Base-by-base conservation (phyloP, 2,329 filamentous ascomycete species). In the Xylaria arbuscula region DNA sequence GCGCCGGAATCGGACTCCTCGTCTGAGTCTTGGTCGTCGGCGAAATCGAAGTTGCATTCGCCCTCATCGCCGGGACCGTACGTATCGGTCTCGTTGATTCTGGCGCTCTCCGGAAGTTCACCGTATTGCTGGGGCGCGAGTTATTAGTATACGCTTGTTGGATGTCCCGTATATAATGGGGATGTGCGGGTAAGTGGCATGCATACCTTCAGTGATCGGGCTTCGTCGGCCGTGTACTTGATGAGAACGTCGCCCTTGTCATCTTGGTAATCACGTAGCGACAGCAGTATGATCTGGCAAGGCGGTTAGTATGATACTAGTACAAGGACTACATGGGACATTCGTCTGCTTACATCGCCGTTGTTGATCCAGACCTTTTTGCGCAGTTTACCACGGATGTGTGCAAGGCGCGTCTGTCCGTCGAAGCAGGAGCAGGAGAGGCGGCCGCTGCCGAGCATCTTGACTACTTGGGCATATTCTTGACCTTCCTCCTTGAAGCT, bases 321-420 rank as follows among this genome's bases (percentile, higher is more conserved):
- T 4, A 19, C 5, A 47, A 10, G 36, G 17, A 17, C 13, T 1
- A 11, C 13, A 9, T 34, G 34, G n/a, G 34, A 36, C 15, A 7
- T 45, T 10, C 5, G n/a, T 57, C 24, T 48, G 40, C 70, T 66
- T 64, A 72, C 85, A 38, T 72, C 70, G 48, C 70, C 70, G 68
- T 97, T 94, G 88, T 97, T 98, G 88, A 98, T 98, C 94, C 94
- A 98, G 83, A 98, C 96, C 89, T 99, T 99, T 89, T 99, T 99
- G 78, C 96, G 91, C 78, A 99, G 92, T 85, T 99, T 98, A 84
- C 95, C 95, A 73, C 95, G 93, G 77, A 93, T 93, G 81, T 95
- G 91, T 72, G 91, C 90, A 28, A 93, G 71, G 47, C 93, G 90
- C 82, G 94, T 94, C 74, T 92, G 90, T 80, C 95, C 95, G 81